Base-by-base conservation (phyloP, 2,329 filamentous ascomycete genomes). In the Alternaria metachromatica region DNA sequence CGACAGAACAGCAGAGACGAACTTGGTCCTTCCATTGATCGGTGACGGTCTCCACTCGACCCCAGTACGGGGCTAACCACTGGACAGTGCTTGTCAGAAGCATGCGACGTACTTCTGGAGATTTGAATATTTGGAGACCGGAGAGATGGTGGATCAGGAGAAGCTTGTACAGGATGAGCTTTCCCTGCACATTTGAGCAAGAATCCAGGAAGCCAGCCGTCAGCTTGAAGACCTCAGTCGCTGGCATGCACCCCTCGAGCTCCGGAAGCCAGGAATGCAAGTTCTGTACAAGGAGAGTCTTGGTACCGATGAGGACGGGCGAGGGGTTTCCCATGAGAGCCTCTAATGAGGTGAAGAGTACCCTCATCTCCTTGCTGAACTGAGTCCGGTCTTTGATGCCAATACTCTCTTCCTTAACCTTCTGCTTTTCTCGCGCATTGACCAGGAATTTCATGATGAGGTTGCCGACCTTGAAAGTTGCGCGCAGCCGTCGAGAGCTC, bases 211-310 rank as follows among this genome's bases (percentile, higher is more conserved):
- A 97, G 80, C 95, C 93, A 65, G 96, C 92, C 44, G 94, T 93
- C 67, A 97, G 91, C 73, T 97, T 91, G 56, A 97, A 84, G 49
- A 97, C 95, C 77, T 98, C 95, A 72, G 94, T 91, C 0, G 90
- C 89, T 5, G 87, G 88, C 75, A 98, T 86, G 41, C 96, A 85
- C 2, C 90, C 89, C 0, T 88, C 86, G 10, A 99, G 87, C 76
- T 98, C 95, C 0, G 96, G 95, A n/a, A 99, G 84, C 96, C 96
- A 99, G 0, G 92, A 92, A 76, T 98, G 95, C 78, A 98, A 97
- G 78, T 98, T 93, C 80, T 99, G 96, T 12, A 98, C 94, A 3
- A 96, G 90, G 54, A 99, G 84, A 0, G 96, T 98, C 81, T 99
- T 97, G 67, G 92, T 98, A 33, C 96, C 96, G 13, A 98, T 92